phyloP scores from a whole-genome alignment of 139 green algal genomes.

The Asterochloris sp. region DNA sequence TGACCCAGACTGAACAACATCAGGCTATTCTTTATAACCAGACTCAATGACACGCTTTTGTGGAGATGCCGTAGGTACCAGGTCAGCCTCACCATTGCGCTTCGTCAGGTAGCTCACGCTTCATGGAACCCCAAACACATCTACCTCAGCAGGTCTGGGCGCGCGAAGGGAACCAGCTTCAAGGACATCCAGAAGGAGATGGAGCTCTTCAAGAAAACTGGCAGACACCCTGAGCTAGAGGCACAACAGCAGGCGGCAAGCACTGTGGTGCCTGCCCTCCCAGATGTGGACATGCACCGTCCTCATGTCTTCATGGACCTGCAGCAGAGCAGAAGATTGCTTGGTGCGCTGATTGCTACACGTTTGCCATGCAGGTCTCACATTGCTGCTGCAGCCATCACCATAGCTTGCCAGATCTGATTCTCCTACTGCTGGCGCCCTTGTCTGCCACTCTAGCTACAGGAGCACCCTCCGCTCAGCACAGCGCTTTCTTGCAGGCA shows the following conservation, averaged over 20 bases:
- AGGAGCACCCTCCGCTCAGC: not conserved
- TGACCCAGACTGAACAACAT: too few species aligned
- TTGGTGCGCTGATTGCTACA: conserved; percentile 18
- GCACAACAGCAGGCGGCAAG: conserved; percentile 7
- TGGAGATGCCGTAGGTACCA: conserved; percentile 10
- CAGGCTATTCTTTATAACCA: too few species aligned
- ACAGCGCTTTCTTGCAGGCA: conserved; percentile 33
- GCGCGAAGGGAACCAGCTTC: not conserved
- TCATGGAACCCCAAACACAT: too few species aligned
- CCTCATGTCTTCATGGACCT: conserved; percentile 65
- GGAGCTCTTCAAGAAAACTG: conserved; percentile 34
- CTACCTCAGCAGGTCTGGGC: not conserved
- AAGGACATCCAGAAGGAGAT: conserved; percentile 16
- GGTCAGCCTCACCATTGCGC: too few species aligned
- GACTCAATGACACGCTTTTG: conserved; percentile 21
- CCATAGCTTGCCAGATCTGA: not conserved
- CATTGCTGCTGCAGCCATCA: not conserved
- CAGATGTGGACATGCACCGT: conserved; percentile 39
- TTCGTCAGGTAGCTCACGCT: too few species aligned
- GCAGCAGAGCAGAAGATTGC: conserved; percentile 22
- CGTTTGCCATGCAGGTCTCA: too few species aligned
- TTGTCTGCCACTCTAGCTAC: not conserved
- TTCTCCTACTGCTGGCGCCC: not conserved
- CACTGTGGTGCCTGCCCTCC: conserved; percentile 35
- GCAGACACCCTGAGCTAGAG: conserved; percentile 36